Base-by-base conservation (phyloP, 805 yeast species). In the Saccharomycopsis vini region DNA sequence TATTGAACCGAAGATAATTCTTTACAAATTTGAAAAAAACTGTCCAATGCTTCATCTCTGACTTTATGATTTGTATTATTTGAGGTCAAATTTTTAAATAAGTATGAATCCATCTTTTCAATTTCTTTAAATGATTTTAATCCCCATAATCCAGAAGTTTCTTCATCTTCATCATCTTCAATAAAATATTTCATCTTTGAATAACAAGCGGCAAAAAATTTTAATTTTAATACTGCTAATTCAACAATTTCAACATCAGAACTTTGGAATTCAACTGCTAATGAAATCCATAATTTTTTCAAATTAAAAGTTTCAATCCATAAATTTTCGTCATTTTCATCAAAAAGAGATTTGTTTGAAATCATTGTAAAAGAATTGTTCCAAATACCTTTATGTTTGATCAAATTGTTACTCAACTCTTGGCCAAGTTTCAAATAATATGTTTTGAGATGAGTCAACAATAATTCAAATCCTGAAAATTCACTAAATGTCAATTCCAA, bases 121-220 rank as follows among this genome's bases (percentile, higher is more conserved):
- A 47, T 16, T 4, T 45, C 46, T 5, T 33, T 32, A 28, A 44
- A 23, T 7, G 12, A 13, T 7, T 31, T 35, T 3, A 44, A 18
- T 22, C 38, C 36, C 48, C 40, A 43, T 19, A 20, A n/a, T 16
- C 26, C 44, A 26, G 16, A 5, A 18, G 9, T 28, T 3, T 19
- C 29, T 6, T 39, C 47, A 4, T 39, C 39, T 16, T 36, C 45
- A 16, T 38, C 39, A 6, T 40, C 40, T 9, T 42, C 45, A 28
- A 31, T 19, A n/a, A 47, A 18, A 24, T 42, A 47, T 16, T 39
- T 42, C 32, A 42, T 39, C 10, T 36, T 36, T 3, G 24, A 18
- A 23, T 39, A 47, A 45, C 62, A 46, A 19, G 46, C 12, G 45
- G 56, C 35, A 52, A 63, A 42, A 52, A 55, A 52, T 37, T 52